Conservation (phyloP, 441 rosid species). For the Pelargonium australe region DNA sequence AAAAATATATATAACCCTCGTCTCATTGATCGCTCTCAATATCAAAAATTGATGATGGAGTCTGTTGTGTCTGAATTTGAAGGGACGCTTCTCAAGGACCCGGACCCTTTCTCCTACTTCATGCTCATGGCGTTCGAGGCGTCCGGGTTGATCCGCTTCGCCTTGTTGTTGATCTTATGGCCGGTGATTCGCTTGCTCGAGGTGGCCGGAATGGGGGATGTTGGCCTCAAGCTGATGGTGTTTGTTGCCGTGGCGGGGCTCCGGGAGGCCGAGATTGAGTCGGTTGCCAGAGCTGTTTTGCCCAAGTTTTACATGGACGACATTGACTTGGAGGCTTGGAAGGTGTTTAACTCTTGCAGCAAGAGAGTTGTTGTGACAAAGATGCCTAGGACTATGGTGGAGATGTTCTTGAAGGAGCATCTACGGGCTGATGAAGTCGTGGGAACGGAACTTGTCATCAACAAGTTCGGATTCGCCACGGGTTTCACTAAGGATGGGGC, state of each 20-base stretch:
- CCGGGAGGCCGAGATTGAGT: conserved; percentile 49
- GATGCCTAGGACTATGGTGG: conserved; percentile 70
- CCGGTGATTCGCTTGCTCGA: conserved; percentile 53
- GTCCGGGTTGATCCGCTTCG: conserved; percentile 62
- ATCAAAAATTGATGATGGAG: conserved; percentile 30
- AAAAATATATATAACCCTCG: too few relatives aligned
- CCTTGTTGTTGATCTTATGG: conserved; percentile 44
- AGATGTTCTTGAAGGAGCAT: conserved; percentile 70
- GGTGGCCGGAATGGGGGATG: conserved; percentile 32
- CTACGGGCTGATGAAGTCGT: conserved; percentile 64
- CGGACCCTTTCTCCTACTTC: conserved; percentile 62
- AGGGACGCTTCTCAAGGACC: conserved; percentile 59
- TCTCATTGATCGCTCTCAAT: too few relatives aligned
- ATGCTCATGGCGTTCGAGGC: conserved; percentile 83
- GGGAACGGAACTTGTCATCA: conserved; percentile 55
- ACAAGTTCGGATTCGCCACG: conserved; percentile 59
- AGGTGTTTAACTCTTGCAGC: conserved; percentile 42
- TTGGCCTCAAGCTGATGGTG: conserved; percentile 51
- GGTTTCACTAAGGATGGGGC: conserved; percentile 42
- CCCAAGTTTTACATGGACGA: conserved; percentile 79
- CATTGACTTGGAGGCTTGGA: conserved; percentile 62
- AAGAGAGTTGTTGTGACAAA: conserved; percentile 60
- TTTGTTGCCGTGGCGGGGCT: conserved; percentile 60
- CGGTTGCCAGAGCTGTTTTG: conserved; percentile 82
- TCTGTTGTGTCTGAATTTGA: conserved; percentile 69